A percentile compares a stretch with the other conserved stretches of the same genome.
phyloP scores from a whole-genome alignment of 2,329 filamentous ascomycete species.

The Colletotrichum gigasporum region DNA sequence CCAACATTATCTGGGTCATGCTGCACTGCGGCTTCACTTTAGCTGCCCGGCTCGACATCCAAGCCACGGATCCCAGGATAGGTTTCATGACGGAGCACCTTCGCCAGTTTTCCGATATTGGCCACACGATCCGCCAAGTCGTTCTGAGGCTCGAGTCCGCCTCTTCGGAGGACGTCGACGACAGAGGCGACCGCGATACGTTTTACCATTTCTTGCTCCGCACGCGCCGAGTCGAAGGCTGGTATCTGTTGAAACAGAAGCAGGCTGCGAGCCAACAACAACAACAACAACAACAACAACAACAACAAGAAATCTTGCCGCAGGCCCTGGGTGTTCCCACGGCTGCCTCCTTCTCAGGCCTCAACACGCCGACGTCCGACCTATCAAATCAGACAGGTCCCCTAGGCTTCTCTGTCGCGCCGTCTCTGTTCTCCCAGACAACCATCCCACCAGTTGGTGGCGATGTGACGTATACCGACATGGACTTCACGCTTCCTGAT shows the following conservation, averaged over 20 bases:
- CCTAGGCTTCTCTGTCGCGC: neutral
- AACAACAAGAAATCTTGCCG: neutral
- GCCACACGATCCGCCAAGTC: slow-evolving; percentile 40
- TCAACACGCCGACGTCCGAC: slow-evolving; percentile 2
- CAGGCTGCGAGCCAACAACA: neutral
- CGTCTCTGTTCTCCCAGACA: slow-evolving; percentile 2
- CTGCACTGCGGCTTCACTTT: slow-evolving; percentile 42
- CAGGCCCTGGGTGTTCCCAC: neutral
- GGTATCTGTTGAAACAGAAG: slow-evolving; percentile 13
- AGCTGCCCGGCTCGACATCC: slow-evolving; percentile 41
- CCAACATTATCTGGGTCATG: slow-evolving; percentile 44
- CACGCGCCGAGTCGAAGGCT: slow-evolving; percentile 24
- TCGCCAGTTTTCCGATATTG: slow-evolving; percentile 41
- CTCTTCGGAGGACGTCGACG: slow-evolving; percentile 19
- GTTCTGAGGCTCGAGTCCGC: slow-evolving; percentile 39
- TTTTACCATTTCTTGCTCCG: slow-evolving; percentile 37
- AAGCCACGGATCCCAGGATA: slow-evolving; percentile 38
- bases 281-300: no score
- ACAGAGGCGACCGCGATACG: slow-evolving; percentile 32
- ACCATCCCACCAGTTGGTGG: neutral
- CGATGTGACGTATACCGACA: neutral
- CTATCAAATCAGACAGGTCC: neutral
- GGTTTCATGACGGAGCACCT: slow-evolving; percentile 38
- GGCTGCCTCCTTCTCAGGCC: neutral
- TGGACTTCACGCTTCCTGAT: neutral